Evolutionary conservation across 2,329 filamentous ascomycete genomes (phyloP), one percentile per base, ranked within the genome.

Genomic region (Mariannaea sp.): DNA sequence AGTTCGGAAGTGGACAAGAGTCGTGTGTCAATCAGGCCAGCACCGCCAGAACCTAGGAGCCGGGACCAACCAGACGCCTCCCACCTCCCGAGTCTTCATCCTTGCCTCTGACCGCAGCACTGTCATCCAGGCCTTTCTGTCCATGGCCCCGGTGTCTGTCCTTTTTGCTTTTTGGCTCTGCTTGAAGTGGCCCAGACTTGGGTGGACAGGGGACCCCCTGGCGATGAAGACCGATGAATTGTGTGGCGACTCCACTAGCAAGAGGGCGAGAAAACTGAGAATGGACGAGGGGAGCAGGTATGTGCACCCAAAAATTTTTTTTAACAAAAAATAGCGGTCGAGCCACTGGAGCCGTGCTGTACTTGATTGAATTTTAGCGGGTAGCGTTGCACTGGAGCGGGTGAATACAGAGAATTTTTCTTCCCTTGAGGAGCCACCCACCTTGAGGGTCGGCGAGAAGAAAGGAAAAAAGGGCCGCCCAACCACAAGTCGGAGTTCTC

Each of bases 1-100:
- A 16, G 49, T 45, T 49, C 40, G 29, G 19, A 24, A 19, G 33
- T 40, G 49, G 49, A 39, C 41, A 26, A 46, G 38, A 52, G 42
- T 52, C 49, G 42, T 45, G 41, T 46, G 49, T 52, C 49, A 52
- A 52, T 53, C 49, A 47, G 44, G 38, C 38, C 51, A 53, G 51
- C 32, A 33, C 14, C 32, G 16, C 17, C 33, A 29, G 32, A 47
- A 39, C 24, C 26, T 20, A 49, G 29, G 22, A 43, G 50, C 26
- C 26, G n/a, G 40, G 39, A 44, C 38, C 46, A 49, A 42, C 27
- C n/a, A n/a, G n/a, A n/a, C n/a, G n/a, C n/a, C n/a, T n/a, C n/a
- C n/a, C 46, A 49, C 44, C n/a, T 8, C 38, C 42, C 33, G 19
- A 33, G 24, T 35, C 41, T 33, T 26, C 41, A 45, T 39, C 49